Evolutionary conservation across 106 monocot genomes (phyloP).

Genomic region (Phalaenopsis aphrodite): DNA sequence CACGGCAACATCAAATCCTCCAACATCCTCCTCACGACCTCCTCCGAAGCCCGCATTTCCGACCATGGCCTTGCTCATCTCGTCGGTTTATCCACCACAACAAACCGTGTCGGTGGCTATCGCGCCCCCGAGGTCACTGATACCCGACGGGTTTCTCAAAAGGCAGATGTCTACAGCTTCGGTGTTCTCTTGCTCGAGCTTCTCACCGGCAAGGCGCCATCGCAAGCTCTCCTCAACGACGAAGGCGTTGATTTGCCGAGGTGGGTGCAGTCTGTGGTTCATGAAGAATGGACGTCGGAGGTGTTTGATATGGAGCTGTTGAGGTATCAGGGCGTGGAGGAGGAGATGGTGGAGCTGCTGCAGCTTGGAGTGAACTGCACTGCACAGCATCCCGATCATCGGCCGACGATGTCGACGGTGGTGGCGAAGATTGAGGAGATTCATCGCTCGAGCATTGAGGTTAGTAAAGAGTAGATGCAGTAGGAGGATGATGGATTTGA

Average conservation of each 20-base stretch:
- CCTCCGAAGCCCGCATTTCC: conserved; percentile 44
- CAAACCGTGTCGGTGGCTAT: conserved; percentile 55
- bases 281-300: conserved; percentile 73
- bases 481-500: neutral
- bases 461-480: neutral
- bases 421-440: conserved; percentile 52
- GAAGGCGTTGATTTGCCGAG: conserved; percentile 74
- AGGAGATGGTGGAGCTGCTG: conserved; percentile 73
- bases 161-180: conserved; percentile 88
- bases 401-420: conserved; percentile 63
- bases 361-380: conserved; percentile 71
- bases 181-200: conserved; percentile 86
- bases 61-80: conserved; percentile 72
- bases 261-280: conserved; percentile 73
- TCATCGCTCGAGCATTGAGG: conserved; percentile 6
- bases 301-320: conserved; percentile 72
- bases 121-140: conserved; percentile 77
- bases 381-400: conserved; percentile 41
- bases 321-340: conserved; percentile 44
- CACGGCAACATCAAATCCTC: conserved; percentile 96
- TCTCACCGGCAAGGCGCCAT: conserved; percentile 78
- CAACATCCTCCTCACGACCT: conserved; percentile 50
- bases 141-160: conserved; percentile 44
- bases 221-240: conserved; percentile 44
- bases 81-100: conserved; percentile 20